phyloP scores from a whole-genome alignment of 306 rosid species.

The Fagus crenata region DNA sequence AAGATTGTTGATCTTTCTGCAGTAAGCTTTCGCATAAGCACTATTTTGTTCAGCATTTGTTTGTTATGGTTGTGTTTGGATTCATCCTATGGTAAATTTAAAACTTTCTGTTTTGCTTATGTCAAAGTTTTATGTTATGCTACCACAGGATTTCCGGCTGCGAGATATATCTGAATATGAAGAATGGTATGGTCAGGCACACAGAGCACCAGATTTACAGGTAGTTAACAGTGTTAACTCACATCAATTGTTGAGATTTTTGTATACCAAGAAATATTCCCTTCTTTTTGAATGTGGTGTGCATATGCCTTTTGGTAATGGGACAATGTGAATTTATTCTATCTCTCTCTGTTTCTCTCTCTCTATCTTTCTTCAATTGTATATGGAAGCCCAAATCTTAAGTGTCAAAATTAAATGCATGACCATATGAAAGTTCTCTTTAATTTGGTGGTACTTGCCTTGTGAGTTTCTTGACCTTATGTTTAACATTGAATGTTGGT shows the following conservation, averaged over 20 bases:
- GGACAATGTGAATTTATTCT: neutral
- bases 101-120: conserved; percentile 3
- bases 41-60: neutral
- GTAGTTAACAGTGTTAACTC: conserved; percentile 26
- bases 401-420: neutral
- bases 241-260: neutral
- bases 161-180: conserved; percentile 76
- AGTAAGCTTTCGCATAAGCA: conserved; percentile 47
- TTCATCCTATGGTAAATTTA: neutral
- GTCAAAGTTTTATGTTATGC: conserved; percentile 19
- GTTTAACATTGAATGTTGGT: neutral
- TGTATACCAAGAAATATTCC: neutral
- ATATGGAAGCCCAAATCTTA: neutral
- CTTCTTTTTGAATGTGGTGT: neutral
- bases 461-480: neutral
- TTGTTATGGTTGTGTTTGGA: conserved; percentile 9
- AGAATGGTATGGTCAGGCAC: conserved; percentile 95
- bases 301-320: neutral
- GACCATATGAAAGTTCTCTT: neutral
- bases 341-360: neutral
- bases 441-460: neutral
- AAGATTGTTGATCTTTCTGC: conserved; percentile 99
- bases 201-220: conserved; percentile 83
- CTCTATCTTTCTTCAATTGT: neutral
- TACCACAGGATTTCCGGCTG: conserved; percentile 83